A percentile compares a stretch with the other conserved stretches of the same genome.
Conservation (phyloP, 257 asterid genomes). For the Plantago major region DNA sequence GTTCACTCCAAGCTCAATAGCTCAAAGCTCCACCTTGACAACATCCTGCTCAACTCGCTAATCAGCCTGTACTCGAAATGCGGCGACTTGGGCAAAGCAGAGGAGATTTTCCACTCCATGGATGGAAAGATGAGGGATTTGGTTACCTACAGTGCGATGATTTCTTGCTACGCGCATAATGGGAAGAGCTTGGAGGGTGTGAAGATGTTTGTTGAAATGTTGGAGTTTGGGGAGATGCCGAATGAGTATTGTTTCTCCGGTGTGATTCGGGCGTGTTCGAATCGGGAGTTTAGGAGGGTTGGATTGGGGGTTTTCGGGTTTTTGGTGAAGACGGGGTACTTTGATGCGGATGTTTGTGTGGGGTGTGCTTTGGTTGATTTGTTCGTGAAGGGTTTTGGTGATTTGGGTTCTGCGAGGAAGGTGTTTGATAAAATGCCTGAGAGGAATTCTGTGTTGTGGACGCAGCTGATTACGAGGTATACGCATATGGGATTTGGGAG, state of each 20-base stretch:
- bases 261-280: constrained; percentile 67
- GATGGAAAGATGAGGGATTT: constrained; percentile 49
- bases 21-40: constrained; percentile 49
- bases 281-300: constrained; percentile 32
- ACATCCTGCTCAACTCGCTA: constrained; percentile 69
- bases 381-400: constrained; percentile 60
- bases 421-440: constrained; percentile 80
- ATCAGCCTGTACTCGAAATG: constrained; percentile 72
- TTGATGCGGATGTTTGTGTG: constrained; percentile 73
- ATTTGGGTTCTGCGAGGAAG: constrained; percentile 51
- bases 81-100: constrained; percentile 62
- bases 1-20: constrained; percentile 50
- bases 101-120: constrained; percentile 53
- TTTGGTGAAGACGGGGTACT: constrained; percentile 63
- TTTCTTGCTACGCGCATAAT: constrained; percentile 64
- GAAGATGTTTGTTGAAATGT: constrained; percentile 51
- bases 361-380: constrained; percentile 85
- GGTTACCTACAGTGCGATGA: constrained; percentile 94
- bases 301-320: constrained; percentile 71
- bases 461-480: constrained; percentile 75
- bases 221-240: constrained; percentile 61
- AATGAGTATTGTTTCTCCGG: constrained; percentile 81
- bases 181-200: constrained; percentile 37
- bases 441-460: constrained; percentile 77
- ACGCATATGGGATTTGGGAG: constrained; percentile 48